phyloP scores from a whole-genome alignment of 805 yeast species.

The Metschnikowia koreensis region DNA sequence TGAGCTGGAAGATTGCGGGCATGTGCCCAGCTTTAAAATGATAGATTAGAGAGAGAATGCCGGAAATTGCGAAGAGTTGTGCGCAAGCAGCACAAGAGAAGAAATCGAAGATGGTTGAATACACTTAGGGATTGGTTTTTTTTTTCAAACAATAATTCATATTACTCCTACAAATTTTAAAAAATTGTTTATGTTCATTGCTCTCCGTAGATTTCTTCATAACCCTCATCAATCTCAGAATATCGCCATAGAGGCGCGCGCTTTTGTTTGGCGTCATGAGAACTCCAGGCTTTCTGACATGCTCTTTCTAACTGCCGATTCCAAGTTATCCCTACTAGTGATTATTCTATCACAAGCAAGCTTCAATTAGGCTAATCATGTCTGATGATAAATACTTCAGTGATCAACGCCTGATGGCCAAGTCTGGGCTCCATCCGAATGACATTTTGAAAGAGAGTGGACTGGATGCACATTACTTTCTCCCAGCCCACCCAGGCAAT shows the following conservation, averaged over 20 bases:
- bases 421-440: background rate
- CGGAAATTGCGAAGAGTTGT: background rate
- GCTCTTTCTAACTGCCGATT: too few relatives aligned
- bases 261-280: background rate
- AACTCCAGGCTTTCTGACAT: too few relatives aligned
- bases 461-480: constrained; percentile 5
- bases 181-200: background rate
- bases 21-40: constrained; percentile 2
- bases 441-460: constrained; percentile 5
- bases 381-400: background rate
- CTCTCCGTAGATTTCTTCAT: background rate
- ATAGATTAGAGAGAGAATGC: background rate
- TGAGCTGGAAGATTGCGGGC: constrained; percentile 10
- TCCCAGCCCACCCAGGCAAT: constrained; percentile 4
- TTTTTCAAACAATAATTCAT: background rate
- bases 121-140: background rate
- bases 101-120: background rate
- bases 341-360: too few relatives aligned
- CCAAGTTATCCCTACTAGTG: too few relatives aligned
- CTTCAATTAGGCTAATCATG: background rate
- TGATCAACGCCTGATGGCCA: background rate
- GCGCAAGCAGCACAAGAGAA: background rate
- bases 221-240: too few relatives aligned
- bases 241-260: background rate
- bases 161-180: background rate